Conservation (phyloP, 2,329 filamentous ascomycete species). For the Penicillium janthinellum region DNA sequence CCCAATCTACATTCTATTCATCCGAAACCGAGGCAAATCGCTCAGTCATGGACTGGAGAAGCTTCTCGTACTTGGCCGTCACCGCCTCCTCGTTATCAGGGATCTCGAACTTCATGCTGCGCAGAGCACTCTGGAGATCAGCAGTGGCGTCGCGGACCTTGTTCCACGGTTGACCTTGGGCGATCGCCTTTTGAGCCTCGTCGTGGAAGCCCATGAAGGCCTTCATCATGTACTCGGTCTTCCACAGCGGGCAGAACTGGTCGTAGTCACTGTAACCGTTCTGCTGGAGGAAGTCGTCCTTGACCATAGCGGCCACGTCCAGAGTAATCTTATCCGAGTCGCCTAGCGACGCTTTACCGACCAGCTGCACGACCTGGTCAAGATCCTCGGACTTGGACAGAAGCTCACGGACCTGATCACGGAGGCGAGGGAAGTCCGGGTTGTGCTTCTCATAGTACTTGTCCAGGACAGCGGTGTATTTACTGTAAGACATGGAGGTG, state of each 20-base stretch:
- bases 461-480: conserved; percentile 87
- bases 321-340: conserved; percentile 98
- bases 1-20: conserved; percentile 62
- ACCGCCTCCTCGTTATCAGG: conserved; percentile 80
- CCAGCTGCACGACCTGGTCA: conserved; percentile 97
- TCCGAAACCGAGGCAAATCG: conserved; percentile 96
- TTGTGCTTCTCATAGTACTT: conserved; percentile 92
- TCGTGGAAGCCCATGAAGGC: conserved; percentile 98
- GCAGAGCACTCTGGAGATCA: conserved; percentile 80
- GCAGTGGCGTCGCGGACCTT: conserved; percentile 90
- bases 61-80: conserved; percentile 89
- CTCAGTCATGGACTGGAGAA: conserved; percentile 90
- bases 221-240: conserved; percentile 99
- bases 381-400: conserved; percentile 94
- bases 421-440: conserved; percentile 89
- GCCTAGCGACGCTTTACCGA: conserved; percentile 94
- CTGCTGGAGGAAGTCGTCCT: conserved; percentile 98
- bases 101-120: conserved; percentile 96
- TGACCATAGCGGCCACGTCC: conserved; percentile 85
- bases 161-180: conserved; percentile 86
- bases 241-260: conserved; percentile 99
- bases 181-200: conserved; percentile 91
- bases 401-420: conserved; percentile 90
- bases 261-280: conserved; percentile 99
- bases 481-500: conserved; percentile 91